phyloP scores from a whole-genome alignment of 2,329 filamentous ascomycete species.

The Sclerotinia trifoliorum region DNA sequence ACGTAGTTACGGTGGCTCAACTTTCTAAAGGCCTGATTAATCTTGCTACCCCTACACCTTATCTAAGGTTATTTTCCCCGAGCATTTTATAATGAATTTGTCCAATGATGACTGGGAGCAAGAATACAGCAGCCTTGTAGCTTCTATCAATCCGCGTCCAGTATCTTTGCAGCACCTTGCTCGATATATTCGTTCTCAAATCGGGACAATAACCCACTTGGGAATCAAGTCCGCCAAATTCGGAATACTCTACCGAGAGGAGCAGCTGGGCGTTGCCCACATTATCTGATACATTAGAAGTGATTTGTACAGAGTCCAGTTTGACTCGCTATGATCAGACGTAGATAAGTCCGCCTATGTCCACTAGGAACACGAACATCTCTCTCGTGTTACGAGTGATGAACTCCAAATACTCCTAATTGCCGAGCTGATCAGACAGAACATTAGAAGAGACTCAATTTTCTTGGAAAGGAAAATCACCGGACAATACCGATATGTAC shows the following conservation, averaged over 20 bases:
- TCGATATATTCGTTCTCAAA: conserved; percentile 2
- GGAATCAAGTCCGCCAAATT: conserved; percentile 12
- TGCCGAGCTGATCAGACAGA: background rate
- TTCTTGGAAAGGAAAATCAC: background rate
- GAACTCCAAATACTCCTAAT: conserved; percentile 8
- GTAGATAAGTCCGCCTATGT: background rate
- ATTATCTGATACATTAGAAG: conserved; percentile 16
- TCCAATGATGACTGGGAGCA: conserved; percentile 13
- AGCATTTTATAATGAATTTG: background rate
- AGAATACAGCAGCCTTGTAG: conserved; percentile 17
- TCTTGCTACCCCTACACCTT: conserved; percentile 1
- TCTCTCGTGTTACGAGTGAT: conserved; percentile 14
- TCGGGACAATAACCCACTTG: conserved; percentile 16
- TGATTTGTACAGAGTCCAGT: background rate
- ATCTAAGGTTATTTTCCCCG: conserved; percentile 5
- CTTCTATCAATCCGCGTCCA: conserved; percentile 15
- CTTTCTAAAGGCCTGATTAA: conserved; percentile 9
- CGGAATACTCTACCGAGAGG: conserved; percentile 16
- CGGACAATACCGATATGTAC: background rate
- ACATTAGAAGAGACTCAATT: background rate
- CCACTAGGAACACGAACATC: conserved; percentile 8
- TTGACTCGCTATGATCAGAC: background rate
- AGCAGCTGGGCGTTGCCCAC: conserved; percentile 14
- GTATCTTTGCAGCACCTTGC: conserved; percentile 10
- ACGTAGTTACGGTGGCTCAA: background rate